A percentile compares a stretch with the other conserved stretches of the same genome.
phyloP scores from a whole-genome alignment of 139 green algal species.

The Chlorella sp. region DNA sequence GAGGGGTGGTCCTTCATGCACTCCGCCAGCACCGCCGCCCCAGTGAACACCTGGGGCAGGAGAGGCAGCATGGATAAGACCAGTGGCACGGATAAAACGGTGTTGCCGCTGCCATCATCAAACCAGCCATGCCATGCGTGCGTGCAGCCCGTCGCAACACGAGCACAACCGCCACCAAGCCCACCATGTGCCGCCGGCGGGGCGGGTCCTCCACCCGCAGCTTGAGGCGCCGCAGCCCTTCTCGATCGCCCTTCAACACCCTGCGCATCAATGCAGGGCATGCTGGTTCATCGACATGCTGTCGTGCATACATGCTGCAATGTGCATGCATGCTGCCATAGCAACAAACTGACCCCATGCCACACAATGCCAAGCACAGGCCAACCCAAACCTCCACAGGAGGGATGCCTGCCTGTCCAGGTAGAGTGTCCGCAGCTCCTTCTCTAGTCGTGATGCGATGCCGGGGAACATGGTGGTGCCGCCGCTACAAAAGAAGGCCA shows the following conservation, averaged over 20 bases:
- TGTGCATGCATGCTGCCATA: too few relatives aligned
- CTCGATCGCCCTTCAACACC: slow-evolving; percentile 4
- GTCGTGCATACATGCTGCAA: not conserved
- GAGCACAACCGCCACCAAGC: too few relatives aligned
- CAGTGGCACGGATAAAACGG: not conserved
- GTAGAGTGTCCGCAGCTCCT: slow-evolving; percentile 70
- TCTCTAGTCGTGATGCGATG: slow-evolving; percentile 71
- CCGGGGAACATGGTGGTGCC: slow-evolving; percentile 81
- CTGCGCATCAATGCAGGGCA: not conserved
- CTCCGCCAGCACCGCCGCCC: slow-evolving; percentile 80
- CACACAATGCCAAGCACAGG: too few relatives aligned
- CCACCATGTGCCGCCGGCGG: slow-evolving; percentile 74
- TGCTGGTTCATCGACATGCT: not conserved
- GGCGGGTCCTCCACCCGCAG: slow-evolving; percentile 77
- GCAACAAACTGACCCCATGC: too few relatives aligned
- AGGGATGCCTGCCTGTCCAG: slow-evolving; percentile 52
- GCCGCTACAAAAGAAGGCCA: slow-evolving; percentile 44
- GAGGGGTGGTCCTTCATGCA: slow-evolving; percentile 81
- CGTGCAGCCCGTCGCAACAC: too few relatives aligned
- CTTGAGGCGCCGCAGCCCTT: slow-evolving; percentile 40
- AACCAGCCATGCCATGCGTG: not conserved
- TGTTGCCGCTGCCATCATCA: not conserved
- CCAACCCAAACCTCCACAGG: too few relatives aligned
- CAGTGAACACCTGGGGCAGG: slow-evolving; percentile 57
- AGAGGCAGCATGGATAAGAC: not conserved